Evolutionary conservation across 139 green algal genomes (phyloP).

Genomic region (Chlorella sorokiniana): DNA sequence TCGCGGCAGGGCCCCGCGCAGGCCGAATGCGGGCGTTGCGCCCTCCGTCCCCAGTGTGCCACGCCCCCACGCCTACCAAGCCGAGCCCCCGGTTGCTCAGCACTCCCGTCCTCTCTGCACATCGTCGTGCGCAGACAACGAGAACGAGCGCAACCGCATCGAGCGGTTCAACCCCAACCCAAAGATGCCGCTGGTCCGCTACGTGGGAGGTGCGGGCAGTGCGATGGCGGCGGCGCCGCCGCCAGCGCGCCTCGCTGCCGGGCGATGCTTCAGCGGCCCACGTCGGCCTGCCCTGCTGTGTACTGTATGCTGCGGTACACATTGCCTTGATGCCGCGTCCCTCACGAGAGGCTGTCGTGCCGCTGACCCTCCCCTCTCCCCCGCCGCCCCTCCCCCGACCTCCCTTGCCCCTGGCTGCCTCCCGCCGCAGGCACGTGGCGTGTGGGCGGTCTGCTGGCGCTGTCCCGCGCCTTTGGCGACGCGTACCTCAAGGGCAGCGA

Average conservation of each 20-base stretch:
- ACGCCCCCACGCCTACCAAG: too few species aligned
- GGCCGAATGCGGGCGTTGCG: too few species aligned
- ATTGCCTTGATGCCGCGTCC: too few species aligned
- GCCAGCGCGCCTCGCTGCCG: background rate
- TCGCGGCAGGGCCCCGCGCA: too few species aligned
- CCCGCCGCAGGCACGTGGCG: conserved; percentile 90
- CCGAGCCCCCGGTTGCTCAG: too few species aligned
- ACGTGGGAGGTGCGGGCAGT: too few species aligned
- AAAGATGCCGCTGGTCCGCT: conserved; percentile 74
- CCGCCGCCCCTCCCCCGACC: background rate
- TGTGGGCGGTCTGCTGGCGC: conserved; percentile 92
- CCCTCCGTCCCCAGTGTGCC: too few species aligned
- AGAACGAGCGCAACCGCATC: conserved; percentile 86
- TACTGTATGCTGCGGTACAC: too few species aligned
- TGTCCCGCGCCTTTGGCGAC: conserved; percentile 95
- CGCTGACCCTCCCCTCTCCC: background rate
- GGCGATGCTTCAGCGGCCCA: background rate
- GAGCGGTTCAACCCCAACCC: conserved; percentile 95
- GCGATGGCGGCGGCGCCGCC: too few species aligned
- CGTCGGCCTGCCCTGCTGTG: too few species aligned
- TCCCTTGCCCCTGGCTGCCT: conserved; percentile 70
- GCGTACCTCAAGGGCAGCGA: conserved; percentile 90
- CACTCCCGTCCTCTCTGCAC: background rate
- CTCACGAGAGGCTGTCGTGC: background rate
- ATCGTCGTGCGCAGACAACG: conserved; percentile 43